A percentile compares a stretch with the other conserved stretches of the same genome.
phyloP scores from a whole-genome alignment of 2,329 filamentous ascomycete species.

The Fusarium xyrophilum region DNA sequence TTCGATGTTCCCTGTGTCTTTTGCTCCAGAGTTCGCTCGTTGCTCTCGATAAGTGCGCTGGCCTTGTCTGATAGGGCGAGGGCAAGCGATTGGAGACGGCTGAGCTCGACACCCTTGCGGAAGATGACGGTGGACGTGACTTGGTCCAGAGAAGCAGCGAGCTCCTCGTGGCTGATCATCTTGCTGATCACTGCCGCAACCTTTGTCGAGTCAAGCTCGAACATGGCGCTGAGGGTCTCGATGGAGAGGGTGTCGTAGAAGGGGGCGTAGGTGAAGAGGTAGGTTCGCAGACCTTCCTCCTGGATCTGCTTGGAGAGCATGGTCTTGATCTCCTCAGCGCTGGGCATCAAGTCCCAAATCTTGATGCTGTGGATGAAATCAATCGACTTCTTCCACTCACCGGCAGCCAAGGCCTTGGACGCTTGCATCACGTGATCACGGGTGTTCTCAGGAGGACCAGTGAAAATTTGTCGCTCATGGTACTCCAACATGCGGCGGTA shows the following conservation, averaged over 20 bases:
- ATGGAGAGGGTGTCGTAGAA: constrained; percentile 98
- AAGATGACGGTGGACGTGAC: constrained; percentile 98
- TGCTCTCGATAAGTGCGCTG: constrained; percentile 92
- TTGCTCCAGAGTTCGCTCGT: constrained; percentile 96
- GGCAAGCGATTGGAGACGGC: constrained; percentile 91
- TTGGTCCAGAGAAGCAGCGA: constrained; percentile 94
- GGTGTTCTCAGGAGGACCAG: constrained; percentile 96
- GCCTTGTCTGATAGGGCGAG: constrained; percentile 96
- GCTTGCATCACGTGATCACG: constrained; percentile 99
- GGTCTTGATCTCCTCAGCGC: constrained; percentile 89
- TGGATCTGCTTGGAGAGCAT: constrained; percentile 99
- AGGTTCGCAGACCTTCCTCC: constrained; percentile 96
- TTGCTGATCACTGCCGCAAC: constrained; percentile 95
- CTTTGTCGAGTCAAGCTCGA: constrained; percentile 90
- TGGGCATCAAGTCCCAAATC: constrained; percentile 98
- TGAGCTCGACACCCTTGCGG: constrained; percentile 98
- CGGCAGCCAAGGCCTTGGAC: constrained; percentile 92
- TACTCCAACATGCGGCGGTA: constrained; percentile 99
- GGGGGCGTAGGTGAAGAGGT: constrained; percentile 98
- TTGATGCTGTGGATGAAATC: constrained; percentile 97
- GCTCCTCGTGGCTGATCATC: constrained; percentile 99
- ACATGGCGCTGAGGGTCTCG: constrained; percentile 87
- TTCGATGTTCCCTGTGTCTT: constrained; percentile 95
- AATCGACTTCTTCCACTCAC: constrained; percentile 98
- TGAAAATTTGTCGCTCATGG: constrained; percentile 99